A percentile compares a stretch with the other conserved stretches of the same genome.
These are phyloP conservation scores for Chenopodium quinoa DNA, from an alignment of 148 eudicot species.

Conservation along the genomic window DNA sequence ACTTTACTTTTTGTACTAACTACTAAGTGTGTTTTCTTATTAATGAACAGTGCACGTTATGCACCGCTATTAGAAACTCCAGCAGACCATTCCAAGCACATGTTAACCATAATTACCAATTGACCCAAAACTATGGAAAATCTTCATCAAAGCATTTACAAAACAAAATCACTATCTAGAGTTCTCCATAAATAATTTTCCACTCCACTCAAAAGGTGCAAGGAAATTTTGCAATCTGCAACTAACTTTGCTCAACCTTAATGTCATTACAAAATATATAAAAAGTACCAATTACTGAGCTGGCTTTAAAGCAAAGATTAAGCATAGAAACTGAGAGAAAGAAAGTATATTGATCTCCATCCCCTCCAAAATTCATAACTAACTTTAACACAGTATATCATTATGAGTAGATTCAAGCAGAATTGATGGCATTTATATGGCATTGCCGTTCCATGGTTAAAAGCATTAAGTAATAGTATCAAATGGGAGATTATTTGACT, in stretches of 20 bases:
- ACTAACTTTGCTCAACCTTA: not conserved
- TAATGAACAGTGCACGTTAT: not conserved
- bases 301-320: no score
- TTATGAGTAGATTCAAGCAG: no score
- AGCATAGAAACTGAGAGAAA: no score
- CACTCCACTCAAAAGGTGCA: not conserved
- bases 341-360: no score
- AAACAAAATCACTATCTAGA: not conserved
- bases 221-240: no score
- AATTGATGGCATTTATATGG: no score
- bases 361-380: no score
- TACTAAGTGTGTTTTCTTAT: not conserved
- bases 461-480: no score
- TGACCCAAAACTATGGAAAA: not conserved
- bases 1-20: not conserved
- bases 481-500: no score
- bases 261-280: not conserved
- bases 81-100: not conserved
- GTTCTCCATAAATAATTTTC: not conserved
- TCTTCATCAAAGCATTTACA: not conserved
- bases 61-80: not conserved
- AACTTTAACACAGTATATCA: no score
- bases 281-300: no score
- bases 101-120: not conserved
- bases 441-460: no score